Conservation (phyloP, 1,284 basidiomycete genomes). For the Fomitiporia mediterranea region DNA sequence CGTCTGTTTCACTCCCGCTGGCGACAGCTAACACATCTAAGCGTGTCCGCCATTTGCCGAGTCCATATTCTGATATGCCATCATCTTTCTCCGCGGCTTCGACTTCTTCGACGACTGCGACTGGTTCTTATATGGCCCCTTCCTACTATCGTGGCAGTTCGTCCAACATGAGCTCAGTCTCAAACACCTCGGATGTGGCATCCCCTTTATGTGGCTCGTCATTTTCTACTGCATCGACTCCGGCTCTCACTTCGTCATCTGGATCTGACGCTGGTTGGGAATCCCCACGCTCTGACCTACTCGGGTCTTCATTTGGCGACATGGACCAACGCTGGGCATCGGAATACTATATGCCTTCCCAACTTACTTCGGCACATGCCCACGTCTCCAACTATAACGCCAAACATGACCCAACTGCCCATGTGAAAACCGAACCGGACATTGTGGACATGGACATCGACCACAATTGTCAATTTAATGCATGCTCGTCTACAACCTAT, state of each 20-base stretch:
- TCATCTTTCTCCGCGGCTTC: too few species aligned
- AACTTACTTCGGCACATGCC: neutral
- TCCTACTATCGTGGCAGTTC: neutral
- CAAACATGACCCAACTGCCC: neutral
- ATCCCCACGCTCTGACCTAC: neutral
- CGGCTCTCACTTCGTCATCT: neutral
- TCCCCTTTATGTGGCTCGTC: neutral
- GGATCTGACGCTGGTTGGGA: neutral
- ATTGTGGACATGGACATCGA: neutral
- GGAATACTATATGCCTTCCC: too few species aligned
- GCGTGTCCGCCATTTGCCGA: too few species aligned
- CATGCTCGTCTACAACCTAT: neutral
- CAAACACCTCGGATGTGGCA: neutral
- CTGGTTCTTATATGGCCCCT: neutral
- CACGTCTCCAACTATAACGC: neutral
- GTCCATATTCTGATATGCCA: too few species aligned
- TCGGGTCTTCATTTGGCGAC: neutral
- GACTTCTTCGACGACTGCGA: neutral
- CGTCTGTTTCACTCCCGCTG: neutral
- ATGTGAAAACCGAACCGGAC: slow-evolving; percentile 5
- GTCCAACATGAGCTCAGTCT: neutral
- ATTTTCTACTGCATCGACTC: slow-evolving; percentile 1
- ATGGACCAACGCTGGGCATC: neutral
- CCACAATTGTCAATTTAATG: neutral
- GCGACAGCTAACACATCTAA: neutral